These are phyloP conservation scores for Penicillium dipodomyicola DNA, from an alignment of 495 filamentous ascomycete species.

Conservation along the genomic window DNA sequence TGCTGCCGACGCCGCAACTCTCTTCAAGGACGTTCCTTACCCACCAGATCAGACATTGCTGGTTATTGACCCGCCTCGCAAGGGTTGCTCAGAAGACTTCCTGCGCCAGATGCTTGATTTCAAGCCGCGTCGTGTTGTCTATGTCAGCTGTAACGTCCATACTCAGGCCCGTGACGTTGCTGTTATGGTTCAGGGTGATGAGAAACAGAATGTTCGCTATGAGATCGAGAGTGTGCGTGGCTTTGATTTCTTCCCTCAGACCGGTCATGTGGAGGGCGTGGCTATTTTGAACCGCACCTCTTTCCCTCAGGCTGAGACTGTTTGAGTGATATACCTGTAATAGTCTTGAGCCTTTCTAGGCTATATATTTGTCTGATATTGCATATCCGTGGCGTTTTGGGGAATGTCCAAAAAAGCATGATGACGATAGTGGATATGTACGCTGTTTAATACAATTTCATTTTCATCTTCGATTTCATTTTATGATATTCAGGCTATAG, in stretches of 20 bases:
- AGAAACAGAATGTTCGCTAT: slow-evolving; percentile 58
- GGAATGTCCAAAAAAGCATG: background rate
- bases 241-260: slow-evolving; percentile 99
- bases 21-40: slow-evolving; percentile 73
- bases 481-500: background rate
- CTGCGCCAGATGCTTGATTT: slow-evolving; percentile 73
- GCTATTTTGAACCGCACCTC: slow-evolving; percentile 61
- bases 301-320: slow-evolving; percentile 17
- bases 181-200: slow-evolving; percentile 66
- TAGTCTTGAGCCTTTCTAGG: background rate
- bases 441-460: slow-evolving; percentile 3
- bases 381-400: slow-evolving; percentile 7
- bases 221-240: slow-evolving; percentile 88
- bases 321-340: background rate
- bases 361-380: slow-evolving; percentile 3
- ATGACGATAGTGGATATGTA: slow-evolving; percentile 4
- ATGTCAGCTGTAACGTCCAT: slow-evolving; percentile 97
- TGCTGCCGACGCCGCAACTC: slow-evolving; percentile 74
- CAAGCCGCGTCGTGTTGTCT: slow-evolving; percentile 75
- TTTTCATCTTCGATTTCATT: background rate
- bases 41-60: slow-evolving; percentile 79
- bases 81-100: slow-evolving; percentile 88
- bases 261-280: slow-evolving; percentile 92
- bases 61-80: slow-evolving; percentile 89
- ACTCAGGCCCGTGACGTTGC: slow-evolving; percentile 94